Evolutionary conservation across 495 filamentous ascomycete genomes (phyloP), one percentile per base, ranked within the genome.

Genomic region (Xylaria acuta): DNA sequence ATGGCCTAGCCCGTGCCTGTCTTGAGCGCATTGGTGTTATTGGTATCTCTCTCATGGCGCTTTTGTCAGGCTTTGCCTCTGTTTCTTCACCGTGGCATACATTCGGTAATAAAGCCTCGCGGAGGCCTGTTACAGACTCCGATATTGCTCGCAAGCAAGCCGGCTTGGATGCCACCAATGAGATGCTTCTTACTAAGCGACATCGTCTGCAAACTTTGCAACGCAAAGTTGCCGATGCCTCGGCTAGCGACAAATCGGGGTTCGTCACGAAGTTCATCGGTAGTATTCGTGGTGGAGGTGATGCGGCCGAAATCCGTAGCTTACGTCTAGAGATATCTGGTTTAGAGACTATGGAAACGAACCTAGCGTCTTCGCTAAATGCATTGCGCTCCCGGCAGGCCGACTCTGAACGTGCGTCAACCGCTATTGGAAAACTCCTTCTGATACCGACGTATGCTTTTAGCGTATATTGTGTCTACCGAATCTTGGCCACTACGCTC

Each of bases 21-120:
- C 83, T 95, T 54, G 92, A 93, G 79, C 83, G 93, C 45, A 89
- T 96, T 22, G 93, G 92, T 20, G 88, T 95, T 41, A 92, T 94
- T 75, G 93, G 93, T 16, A 92, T 95, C 40, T 91, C 89, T 64
- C 82, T 94, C 41, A 95, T 96, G 93, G 92, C 93, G 11, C 83
- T 93, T 27, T 83, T 96, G 41, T 92, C 93, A 25, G 93, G 93
- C 14, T 96, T 95, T 76, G 93, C 93, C 30, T 92, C 91, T 30
- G 90, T 96, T 47, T 92, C 90, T 58, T 90, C 90, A 11, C 88
- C 93, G 34, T 95, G 93, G 93, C 91, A 94, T 77, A 92, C 87
- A 38, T 94, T 95, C 79, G 88, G 88, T 18, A 87, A 86, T 30
- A 87, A 87, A 63, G 77, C 84, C 64, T 73, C 78, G 16, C 73